Conservation (phyloP, 2,329 filamentous ascomycete genomes). For the Trichoderma atrobrunneum region DNA sequence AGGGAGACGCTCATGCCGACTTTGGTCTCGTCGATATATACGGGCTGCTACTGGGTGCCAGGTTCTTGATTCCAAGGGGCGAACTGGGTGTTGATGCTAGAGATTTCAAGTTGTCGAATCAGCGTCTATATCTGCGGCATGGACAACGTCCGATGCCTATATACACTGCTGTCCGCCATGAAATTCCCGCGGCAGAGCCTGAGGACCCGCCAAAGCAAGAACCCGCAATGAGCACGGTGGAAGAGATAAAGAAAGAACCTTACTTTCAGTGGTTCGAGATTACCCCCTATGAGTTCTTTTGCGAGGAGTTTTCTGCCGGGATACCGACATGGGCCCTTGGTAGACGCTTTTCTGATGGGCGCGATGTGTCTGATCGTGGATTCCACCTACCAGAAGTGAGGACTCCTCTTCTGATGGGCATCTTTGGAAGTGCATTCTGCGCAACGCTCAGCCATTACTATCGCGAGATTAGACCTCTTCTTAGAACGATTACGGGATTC, state of each 20-base stretch:
- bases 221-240: conserved; percentile 36
- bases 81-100: conserved; percentile 69
- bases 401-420: conserved; percentile 79
- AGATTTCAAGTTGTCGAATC: conserved; percentile 90
- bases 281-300: conserved; percentile 92
- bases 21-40: conserved; percentile 95
- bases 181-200: conserved; percentile 67
- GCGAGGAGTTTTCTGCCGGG: conserved; percentile 84
- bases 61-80: conserved; percentile 78
- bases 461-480: conserved; percentile 80
- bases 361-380: conserved; percentile 55
- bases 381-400: conserved; percentile 78
- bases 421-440: conserved; percentile 97
- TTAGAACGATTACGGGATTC: conserved; percentile 73
- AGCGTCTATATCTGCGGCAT: conserved; percentile 69
- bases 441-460: conserved; percentile 96
- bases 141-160: conserved; percentile 87
- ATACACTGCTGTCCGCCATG: conserved; percentile 91
- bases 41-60: conserved; percentile 77
- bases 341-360: conserved; percentile 72
- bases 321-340: conserved; percentile 95
- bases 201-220: conserved; percentile 41
- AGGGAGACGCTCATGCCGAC: conserved; percentile 65
- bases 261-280: conserved; percentile 99
- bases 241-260: conserved; percentile 60